These are phyloP conservation scores for Aspergillus sp. DNA, from an alignment of 2,329 filamentous ascomycete species.

Conservation along the genomic window DNA sequence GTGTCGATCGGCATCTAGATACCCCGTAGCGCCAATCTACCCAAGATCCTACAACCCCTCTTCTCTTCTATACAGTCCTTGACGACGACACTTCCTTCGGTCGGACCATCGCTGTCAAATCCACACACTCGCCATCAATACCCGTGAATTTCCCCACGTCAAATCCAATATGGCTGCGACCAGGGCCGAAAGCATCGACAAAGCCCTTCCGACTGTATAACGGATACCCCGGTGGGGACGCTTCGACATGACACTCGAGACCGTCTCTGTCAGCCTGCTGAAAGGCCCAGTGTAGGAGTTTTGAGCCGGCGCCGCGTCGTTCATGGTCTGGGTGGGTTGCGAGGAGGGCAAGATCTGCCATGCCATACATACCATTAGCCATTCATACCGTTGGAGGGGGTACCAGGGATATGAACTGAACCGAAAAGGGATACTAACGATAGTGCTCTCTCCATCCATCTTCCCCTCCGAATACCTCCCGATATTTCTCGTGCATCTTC, in stretches of 20 bases:
- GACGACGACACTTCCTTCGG: background rate
- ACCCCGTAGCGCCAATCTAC: too few species aligned
- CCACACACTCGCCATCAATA: background rate
- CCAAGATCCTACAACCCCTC: too few species aligned
- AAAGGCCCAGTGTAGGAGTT: background rate
- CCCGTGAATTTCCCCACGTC: background rate
- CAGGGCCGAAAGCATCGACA: background rate
- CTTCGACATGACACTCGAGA: background rate
- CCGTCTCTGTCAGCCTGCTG: background rate
- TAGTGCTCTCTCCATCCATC: background rate
- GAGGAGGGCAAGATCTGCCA: background rate
- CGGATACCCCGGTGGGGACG: background rate
- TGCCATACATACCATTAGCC: background rate
- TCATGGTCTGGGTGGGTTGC: background rate
- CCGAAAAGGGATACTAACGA: background rate
- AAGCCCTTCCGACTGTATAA: background rate
- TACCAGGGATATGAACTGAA: background rate
- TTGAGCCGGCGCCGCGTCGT: background rate
- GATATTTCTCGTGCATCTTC: background rate
- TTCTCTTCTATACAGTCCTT: too few species aligned
- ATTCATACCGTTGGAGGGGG: background rate
- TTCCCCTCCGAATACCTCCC: background rate
- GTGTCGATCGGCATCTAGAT: too few species aligned
- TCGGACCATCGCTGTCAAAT: background rate
- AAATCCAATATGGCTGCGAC: background rate